Base-by-base conservation (phyloP, 495 filamentous ascomycete genomes). In the Lasiosphaeria hispida region DNA sequence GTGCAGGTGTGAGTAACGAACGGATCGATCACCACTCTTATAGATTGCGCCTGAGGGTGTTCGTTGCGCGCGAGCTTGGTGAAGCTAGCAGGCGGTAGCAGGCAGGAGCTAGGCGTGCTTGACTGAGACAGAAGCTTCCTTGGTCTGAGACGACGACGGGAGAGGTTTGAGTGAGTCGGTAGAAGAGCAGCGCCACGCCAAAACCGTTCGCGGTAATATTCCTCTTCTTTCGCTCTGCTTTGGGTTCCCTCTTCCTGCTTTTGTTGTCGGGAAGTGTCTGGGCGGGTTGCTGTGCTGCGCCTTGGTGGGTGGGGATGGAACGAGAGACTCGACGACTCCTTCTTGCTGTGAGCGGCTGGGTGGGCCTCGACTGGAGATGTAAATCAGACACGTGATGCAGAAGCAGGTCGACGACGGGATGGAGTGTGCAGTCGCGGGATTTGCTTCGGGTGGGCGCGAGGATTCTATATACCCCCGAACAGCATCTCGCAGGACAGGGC, bases 391-490 rank as follows among this genome's bases (percentile, higher is more conserved):
- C 17, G 52, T 11, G 40, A 33, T 36, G 23, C 38, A 35, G 57
- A 36, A 40, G 53, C 36, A 49, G 52, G 47, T 48, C 45, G 58
- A 63, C 53, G 51, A 54, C 53, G 52, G 47, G 52, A 38, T 48
- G 48, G 50, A 51, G 57, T 59, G 53, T 42, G 30, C 39, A 30
- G 50, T 55, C 40, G 55, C 52, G 41, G 44, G 36, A 33, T 18
- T 53, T 43, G 6, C 43, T 47, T 35, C 57, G 56, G 55, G 63
- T 53, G 62, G 64, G 59, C 36, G 53, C 63, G 66, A 67, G 63
- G 66, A 63, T 71, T 69, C 64, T 69, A 71, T 65, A 71, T 71
- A 71, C 52, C 62, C 55, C 53, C 54, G 43, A 54, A 36, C 44
- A 39, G 50, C 68, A 60, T 67, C 64, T 67, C 55, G 48, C 54